phyloP scores from a whole-genome alignment of 371 early-diverging fungal genomes.

The Apophysomyces variabilis region DNA sequence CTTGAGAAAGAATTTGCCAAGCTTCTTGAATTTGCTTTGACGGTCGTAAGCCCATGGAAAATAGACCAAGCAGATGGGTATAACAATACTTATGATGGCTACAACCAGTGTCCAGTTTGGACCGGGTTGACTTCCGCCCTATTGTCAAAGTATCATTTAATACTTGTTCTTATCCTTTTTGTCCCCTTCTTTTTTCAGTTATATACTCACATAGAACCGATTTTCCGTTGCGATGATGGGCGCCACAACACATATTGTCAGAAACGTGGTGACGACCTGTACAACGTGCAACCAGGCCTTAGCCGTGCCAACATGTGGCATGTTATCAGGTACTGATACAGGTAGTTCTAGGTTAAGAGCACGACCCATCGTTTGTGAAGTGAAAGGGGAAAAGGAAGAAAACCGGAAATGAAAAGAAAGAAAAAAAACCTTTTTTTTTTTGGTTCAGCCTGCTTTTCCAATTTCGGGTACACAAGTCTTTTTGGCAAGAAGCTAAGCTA shows the following conservation, averaged over 20 bases:
- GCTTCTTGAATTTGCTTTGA: constrained; percentile 31
- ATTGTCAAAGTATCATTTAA: background rate
- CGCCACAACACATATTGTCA: constrained; percentile 35
- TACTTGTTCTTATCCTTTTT: background rate
- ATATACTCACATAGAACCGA: constrained; percentile 34
- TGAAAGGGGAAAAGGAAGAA: constrained; percentile 9
- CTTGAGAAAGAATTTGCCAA: constrained; percentile 44
- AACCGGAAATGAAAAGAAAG: background rate
- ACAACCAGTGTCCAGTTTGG: constrained; percentile 43
- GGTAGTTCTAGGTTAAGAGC: constrained; percentile 26
- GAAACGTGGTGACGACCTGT: constrained; percentile 32
- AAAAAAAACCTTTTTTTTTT: constrained; percentile 1
- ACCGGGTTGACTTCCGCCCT: constrained; percentile 44
- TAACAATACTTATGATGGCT: constrained; percentile 27
- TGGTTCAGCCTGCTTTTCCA: constrained; percentile 2
- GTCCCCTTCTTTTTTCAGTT: background rate
- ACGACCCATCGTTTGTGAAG: constrained; percentile 16
- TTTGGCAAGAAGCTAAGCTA: background rate
- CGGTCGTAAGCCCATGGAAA: constrained; percentile 43
- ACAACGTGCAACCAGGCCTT: constrained; percentile 33
- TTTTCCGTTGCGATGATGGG: constrained; percentile 41
- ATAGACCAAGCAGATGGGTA: constrained; percentile 29
- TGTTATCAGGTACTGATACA: constrained; percentile 24
- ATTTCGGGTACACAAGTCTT: constrained; percentile 7
- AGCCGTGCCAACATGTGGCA: constrained; percentile 33